Evolutionary conservation across 768 basidiomycete genomes (phyloP), one percentile per base, ranked within the genome.

Genomic region (Leccinum uliginosum): DNA sequence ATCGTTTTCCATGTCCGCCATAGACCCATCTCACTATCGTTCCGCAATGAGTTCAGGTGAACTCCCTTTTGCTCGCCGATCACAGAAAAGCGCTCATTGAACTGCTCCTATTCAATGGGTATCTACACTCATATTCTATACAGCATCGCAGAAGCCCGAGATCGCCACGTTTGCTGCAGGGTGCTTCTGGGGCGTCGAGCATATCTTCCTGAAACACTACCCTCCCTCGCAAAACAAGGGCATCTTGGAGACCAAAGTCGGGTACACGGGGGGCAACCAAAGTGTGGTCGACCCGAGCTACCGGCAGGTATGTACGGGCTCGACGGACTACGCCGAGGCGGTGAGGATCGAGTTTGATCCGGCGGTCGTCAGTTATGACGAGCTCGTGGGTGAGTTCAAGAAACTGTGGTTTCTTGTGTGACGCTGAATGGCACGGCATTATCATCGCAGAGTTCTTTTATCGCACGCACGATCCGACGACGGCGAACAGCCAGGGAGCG

Each of bases 391-490:
- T 87, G 68, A 61, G 30, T 32, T 30, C 11, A 11, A 12, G 9
- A 10, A 1, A 30, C 26, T 30, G 29, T 4, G 12, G 11, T 30
- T 12, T 30, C 11, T 32, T 12, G 5, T 12, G 32, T 5, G 30
- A 32, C 12, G 12, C 34, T 35, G 14, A 21, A 23, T 40, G 52
- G 6, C 9, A 54, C 9, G 6, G 27, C 27, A 27, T 15, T 3
- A 35, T 29, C 10, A 1, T 43, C 29, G 12, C 69, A 87, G 93
- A 96, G 72, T 95, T 94, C 77, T 96, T 96, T 74, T 96, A 93
- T 71, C 82, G 96, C 47, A 92, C 91, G 0, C 95, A 98, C 65
- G 94, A 97, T 62, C 92, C 95, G 3, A 96, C 93, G 43, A 90
- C 91, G 0, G 66, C 79, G 54, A 86, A 96, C 71, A 74, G 79